Base-by-base conservation (phyloP, 2,329 filamentous ascomycete genomes). In the Aspergillus transmontanensis region DNA sequence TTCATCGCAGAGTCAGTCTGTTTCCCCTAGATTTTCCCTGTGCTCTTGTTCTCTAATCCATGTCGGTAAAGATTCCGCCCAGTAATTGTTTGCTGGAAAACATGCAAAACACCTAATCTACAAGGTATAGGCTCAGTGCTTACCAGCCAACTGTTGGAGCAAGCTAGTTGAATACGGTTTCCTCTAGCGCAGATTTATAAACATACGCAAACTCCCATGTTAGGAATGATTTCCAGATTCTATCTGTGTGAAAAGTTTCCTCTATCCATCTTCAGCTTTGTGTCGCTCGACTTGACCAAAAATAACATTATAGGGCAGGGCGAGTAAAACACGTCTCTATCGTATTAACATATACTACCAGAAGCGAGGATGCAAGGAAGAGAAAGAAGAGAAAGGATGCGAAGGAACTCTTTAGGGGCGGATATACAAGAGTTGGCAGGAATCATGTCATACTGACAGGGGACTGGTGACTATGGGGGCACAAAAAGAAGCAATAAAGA, bases 361-460 rank as follows among this genome's bases (percentile, higher is more conserved):
- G 21, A 41, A 21, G 26, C n/a, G 50, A 54, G 14, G n/a, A 50
- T 14, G 26, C 26, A n/a, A 21, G 28, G 21, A 43, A 28, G 9
- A 23, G 19, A 16, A 23, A 10, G n/a, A 30, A 54, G 21, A 26
- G 11, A 26, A 39, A 26, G 55, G 23, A 53, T 6, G 26, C 16
- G n/a, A 51, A 57, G 61, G 43, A 36, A 28, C 28, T 34, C 43
- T 34, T 43, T 64, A 34, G 43, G 23, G 41, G 50, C 26, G 59
- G 48, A 62, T 60, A 57, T 62, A 62, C 48, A 64, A 60, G 51
- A 55, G 55, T 62, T 54, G 60, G 39, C 59, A 61, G 45, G 41
- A 9, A 23, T 14, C 21, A 21, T 53, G 57, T 34, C 57, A 30
- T 53, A 43, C 50, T 43, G 48, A 59, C 46, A 30, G 36, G 32